Evolutionary conservation across 305 asterid species (phyloP).

Genomic region (Rubia balearica): DNA sequence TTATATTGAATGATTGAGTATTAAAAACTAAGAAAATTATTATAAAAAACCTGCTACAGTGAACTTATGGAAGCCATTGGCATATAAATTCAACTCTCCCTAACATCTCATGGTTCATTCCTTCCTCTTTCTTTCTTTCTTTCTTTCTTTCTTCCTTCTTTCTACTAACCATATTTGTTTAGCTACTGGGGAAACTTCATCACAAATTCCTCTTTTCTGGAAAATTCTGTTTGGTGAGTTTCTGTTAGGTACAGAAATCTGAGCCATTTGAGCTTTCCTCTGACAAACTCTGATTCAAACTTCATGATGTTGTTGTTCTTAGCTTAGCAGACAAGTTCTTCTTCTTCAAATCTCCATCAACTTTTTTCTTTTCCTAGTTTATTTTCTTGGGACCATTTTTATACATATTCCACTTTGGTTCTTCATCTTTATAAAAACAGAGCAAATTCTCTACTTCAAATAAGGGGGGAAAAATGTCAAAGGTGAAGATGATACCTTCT

Average conservation of each 20-base stretch:
- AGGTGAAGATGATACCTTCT: conserved; percentile 47
- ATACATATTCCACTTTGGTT: background rate
- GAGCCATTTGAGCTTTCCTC: conserved; percentile 30
- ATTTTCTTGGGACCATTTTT: background rate
- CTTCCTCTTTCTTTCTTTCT: conserved; percentile 7
- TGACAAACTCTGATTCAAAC: conserved; percentile 29
- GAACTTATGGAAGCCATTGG: background rate
- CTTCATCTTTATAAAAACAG: background rate
- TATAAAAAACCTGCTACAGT: background rate
- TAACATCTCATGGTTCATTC: conserved; percentile 15
- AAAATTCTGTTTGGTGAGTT: conserved; percentile 21
- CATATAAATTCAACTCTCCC: conserved; percentile 13
- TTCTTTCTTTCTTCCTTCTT: conserved; percentile 13
- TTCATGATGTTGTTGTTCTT: conserved; percentile 66
- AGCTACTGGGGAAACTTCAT: conserved; percentile 30
- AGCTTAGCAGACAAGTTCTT: conserved; percentile 72
- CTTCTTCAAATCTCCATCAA: conserved; percentile 22
- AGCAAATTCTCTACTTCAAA: conserved; percentile 8
- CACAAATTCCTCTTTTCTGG: conserved; percentile 21
- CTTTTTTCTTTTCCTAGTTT: conserved; percentile 5
- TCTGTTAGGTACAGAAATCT: conserved; percentile 22
- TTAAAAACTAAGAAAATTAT: background rate
- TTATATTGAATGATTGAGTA: background rate
- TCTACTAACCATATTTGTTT: conserved; percentile 23
- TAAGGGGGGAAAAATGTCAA: conserved; percentile 41